Percentiles rank a stretch among this genome's conserved stretches.
phyloP scores from a whole-genome alignment of 768 basidiomycete genomes.

The Boletus speciosus region DNA sequence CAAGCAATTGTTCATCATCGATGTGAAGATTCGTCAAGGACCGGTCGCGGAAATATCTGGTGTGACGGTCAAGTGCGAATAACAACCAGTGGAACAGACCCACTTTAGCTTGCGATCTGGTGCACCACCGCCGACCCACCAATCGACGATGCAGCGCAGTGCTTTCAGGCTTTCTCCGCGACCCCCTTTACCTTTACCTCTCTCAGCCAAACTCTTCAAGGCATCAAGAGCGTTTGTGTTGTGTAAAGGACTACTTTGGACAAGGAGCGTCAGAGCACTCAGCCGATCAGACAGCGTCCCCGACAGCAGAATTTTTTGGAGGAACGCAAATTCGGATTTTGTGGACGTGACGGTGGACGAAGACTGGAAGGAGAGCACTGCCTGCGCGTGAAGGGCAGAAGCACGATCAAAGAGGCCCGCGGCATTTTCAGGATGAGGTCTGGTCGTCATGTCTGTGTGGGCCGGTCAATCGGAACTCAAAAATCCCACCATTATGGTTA shows the following conservation, averaged over 20 bases:
- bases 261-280: conserved; percentile 84
- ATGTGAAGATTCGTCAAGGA: conserved; percentile 59
- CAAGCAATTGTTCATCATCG: conserved; percentile 68
- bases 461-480: no score
- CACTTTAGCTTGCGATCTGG: conserved; percentile 84
- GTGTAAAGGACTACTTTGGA: conserved; percentile 84
- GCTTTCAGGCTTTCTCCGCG: conserved; percentile 93
- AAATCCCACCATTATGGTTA: no score
- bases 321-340: conserved; percentile 77
- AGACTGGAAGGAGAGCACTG: conserved; percentile 45
- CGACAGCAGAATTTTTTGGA: conserved; percentile 78
- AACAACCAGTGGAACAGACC: conserved; percentile 23
- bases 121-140: conserved; percentile 96
- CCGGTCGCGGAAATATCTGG: conserved; percentile 89
- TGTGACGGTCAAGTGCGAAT: background rate
- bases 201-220: conserved; percentile 71
- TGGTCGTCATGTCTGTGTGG: background rate
- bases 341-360: conserved; percentile 41
- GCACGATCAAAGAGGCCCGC: conserved; percentile 42
- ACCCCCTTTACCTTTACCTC: conserved; percentile 78
- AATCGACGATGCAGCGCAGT: conserved; percentile 87
- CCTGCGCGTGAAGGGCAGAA: conserved; percentile 42
- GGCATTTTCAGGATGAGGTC: background rate
- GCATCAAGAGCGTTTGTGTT: conserved; percentile 78
- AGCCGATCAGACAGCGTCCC: conserved; percentile 92